A percentile compares a stretch with the other conserved stretches of the same genome.
These are phyloP conservation scores for Kalmusia sp. DNA, from an alignment of 2,329 filamentous ascomycete genomes.

Conservation along the genomic window DNA sequence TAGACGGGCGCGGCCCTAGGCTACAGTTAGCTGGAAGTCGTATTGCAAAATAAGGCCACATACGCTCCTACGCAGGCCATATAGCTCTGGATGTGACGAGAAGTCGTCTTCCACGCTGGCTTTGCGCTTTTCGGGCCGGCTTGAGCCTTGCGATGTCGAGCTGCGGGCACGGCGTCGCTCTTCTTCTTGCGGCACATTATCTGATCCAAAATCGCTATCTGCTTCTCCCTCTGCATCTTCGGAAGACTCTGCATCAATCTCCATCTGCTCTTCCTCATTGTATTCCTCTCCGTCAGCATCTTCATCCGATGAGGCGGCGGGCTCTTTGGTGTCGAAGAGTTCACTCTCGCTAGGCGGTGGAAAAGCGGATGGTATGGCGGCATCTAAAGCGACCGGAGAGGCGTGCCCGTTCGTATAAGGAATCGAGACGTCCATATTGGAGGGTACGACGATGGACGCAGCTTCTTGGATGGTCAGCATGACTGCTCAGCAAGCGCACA, in stretches of 20 bases:
- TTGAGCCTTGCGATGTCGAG: conserved; percentile 75
- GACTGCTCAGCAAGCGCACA: conserved; percentile 40
- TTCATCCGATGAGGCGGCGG: conserved; percentile 53
- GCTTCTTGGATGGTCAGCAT: conserved; percentile 57
- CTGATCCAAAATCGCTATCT: conserved; percentile 77
- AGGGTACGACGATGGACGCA: conserved; percentile 69
- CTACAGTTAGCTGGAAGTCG: conserved; percentile 40
- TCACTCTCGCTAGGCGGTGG: conserved; percentile 74
- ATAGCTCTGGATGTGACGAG: conserved; percentile 89
- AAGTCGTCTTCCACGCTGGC: conserved; percentile 77
- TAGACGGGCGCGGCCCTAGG: conserved; percentile 66
- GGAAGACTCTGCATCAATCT: conserved; percentile 54
- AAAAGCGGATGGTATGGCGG: conserved; percentile 51
- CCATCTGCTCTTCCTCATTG: conserved; percentile 53
- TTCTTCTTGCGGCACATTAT: conserved; percentile 55
- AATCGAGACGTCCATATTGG: conserved; percentile 67
- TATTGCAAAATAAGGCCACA: conserved; percentile 42
- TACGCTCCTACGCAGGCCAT: conserved; percentile 93
- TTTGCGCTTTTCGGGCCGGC: conserved; percentile 71
- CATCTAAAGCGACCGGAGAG: conserved; percentile 61
- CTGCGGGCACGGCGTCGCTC: conserved; percentile 62
- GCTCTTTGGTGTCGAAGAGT: conserved; percentile 73
- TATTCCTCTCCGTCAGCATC: conserved; percentile 50
- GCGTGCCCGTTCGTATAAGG: conserved; percentile 72
- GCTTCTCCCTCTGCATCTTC: conserved; percentile 59